Evolutionary conservation across 805 yeast genomes (phyloP).

Genomic region (Candida sonorensis): DNA sequence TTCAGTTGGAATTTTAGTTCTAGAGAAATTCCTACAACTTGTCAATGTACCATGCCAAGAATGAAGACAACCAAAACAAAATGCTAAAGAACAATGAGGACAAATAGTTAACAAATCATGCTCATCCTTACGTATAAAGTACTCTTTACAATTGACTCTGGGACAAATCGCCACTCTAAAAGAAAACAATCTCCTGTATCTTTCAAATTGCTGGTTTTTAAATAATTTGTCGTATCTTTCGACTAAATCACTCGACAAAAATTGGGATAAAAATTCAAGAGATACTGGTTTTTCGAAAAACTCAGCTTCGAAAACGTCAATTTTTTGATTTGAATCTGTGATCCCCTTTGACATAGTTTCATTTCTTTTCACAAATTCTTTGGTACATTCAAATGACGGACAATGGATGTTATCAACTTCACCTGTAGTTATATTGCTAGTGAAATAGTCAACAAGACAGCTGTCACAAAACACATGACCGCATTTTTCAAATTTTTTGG

Average conservation of each 20-base stretch:
- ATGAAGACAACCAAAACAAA: slow-evolving; percentile 49
- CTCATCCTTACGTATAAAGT: slow-evolving; percentile 40
- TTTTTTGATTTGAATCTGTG: slow-evolving; percentile 11
- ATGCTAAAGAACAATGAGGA: slow-evolving; percentile 42
- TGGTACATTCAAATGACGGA: slow-evolving; percentile 47
- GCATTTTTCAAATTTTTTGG: slow-evolving; percentile 35
- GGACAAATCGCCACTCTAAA: slow-evolving; percentile 46
- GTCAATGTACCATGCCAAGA: slow-evolving; percentile 56
- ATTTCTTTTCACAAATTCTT: slow-evolving; percentile 9
- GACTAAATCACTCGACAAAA: slow-evolving; percentile 24
- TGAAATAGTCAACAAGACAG: slow-evolving; percentile 39
- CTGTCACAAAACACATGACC: slow-evolving; percentile 41
- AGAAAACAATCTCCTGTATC: slow-evolving; percentile 39
- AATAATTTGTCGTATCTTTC: slow-evolving; percentile 34
- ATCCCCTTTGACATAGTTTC: slow-evolving; percentile 12
- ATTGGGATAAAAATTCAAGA: slow-evolving; percentile 25
- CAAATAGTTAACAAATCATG: slow-evolving; percentile 45
- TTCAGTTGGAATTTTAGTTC: slow-evolving; percentile 29
- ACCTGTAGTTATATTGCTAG: slow-evolving; percentile 37
- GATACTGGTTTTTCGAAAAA: slow-evolving; percentile 38
- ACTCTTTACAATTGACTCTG: slow-evolving; percentile 33
- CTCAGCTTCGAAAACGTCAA: slow-evolving; percentile 26
- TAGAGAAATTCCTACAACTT: slow-evolving; percentile 33
- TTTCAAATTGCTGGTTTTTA: slow-evolving; percentile 33
- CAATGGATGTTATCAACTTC: slow-evolving; percentile 48